Evolutionary conservation across 371 early-diverging fungal species (phyloP).

Genomic region (Rhizopus arrhizus): DNA sequence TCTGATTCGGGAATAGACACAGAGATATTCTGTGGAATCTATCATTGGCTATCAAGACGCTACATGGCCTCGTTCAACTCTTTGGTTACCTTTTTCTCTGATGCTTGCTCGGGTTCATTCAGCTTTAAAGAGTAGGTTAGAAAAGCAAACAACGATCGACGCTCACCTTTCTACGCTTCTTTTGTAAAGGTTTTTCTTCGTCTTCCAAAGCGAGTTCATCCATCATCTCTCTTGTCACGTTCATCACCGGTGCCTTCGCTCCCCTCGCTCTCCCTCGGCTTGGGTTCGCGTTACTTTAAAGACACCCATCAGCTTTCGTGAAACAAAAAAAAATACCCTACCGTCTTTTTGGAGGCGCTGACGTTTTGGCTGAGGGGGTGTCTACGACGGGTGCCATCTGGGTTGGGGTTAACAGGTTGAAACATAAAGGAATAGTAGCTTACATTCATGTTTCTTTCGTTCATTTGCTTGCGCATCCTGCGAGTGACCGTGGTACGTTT

Average conservation of each 20-base stretch:
- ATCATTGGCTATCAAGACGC: too few relatives aligned
- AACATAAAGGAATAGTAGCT: too few relatives aligned
- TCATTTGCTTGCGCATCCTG: too few relatives aligned
- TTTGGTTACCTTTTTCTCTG: background rate
- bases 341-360: background rate
- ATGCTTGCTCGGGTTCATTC: background rate
- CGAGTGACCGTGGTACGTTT: too few relatives aligned
- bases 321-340: background rate
- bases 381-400: too few relatives aligned
- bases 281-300: background rate
- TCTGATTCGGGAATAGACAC: background rate
- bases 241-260: background rate
- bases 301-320: background rate
- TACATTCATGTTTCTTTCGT: too few relatives aligned
- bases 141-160: background rate
- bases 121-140: background rate
- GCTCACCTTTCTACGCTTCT: background rate
- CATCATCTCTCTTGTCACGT: background rate
- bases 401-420: too few relatives aligned
- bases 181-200: background rate
- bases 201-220: background rate
- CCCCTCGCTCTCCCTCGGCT: background rate
- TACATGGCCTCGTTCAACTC: too few relatives aligned
- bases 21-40: background rate
- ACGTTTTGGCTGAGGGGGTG: background rate